Conservation (phyloP, 805 yeast genomes). For the Lipomyces sp. region DNA sequence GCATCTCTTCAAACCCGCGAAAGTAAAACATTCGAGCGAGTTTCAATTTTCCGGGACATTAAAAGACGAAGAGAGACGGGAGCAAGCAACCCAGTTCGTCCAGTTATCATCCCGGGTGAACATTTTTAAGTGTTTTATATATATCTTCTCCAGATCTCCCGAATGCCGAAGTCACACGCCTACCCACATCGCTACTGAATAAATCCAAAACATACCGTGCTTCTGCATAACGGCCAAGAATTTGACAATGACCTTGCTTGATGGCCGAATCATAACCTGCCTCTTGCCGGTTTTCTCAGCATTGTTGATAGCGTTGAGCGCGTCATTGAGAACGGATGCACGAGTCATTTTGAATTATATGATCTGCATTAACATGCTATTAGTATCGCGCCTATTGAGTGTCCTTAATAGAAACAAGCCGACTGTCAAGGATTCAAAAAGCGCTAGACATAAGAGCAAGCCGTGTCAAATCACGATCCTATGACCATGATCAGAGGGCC, state of each 20-base stretch:
- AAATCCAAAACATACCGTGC: slow-evolving; percentile 71
- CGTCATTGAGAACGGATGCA: slow-evolving; percentile 98
- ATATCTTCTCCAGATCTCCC: not conserved
- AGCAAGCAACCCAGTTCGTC: slow-evolving; percentile 81
- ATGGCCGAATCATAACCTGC: slow-evolving; percentile 97
- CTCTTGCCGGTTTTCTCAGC: slow-evolving; percentile 99
- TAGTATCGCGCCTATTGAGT: slow-evolving; percentile 25
- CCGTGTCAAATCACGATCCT: slow-evolving; percentile 4
- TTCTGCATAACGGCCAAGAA: slow-evolving; percentile 96
- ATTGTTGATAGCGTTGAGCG: slow-evolving; percentile 96
- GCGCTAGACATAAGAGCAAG: slow-evolving; percentile 11
- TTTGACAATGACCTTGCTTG: slow-evolving; percentile 97
- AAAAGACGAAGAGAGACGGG: slow-evolving; percentile 96
- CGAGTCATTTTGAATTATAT: slow-evolving; percentile 76
- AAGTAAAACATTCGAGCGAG: not conserved
- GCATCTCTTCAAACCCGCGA: slow-evolving; percentile 34
- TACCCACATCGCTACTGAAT: not conserved
- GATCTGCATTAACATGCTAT: slow-evolving; percentile 10
- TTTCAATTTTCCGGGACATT: slow-evolving; percentile 86
- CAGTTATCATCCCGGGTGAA: slow-evolving; percentile 91
- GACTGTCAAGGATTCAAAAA: slow-evolving; percentile 29
- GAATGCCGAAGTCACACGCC: not conserved
- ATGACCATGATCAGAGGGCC: slow-evolving; percentile 18
- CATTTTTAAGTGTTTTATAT: not conserved
- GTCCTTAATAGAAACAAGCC: slow-evolving; percentile 21